These are phyloP conservation scores for Udeniomyces megalosporus DNA, from an alignment of 768 basidiomycete species.

Conservation along the genomic window DNA sequence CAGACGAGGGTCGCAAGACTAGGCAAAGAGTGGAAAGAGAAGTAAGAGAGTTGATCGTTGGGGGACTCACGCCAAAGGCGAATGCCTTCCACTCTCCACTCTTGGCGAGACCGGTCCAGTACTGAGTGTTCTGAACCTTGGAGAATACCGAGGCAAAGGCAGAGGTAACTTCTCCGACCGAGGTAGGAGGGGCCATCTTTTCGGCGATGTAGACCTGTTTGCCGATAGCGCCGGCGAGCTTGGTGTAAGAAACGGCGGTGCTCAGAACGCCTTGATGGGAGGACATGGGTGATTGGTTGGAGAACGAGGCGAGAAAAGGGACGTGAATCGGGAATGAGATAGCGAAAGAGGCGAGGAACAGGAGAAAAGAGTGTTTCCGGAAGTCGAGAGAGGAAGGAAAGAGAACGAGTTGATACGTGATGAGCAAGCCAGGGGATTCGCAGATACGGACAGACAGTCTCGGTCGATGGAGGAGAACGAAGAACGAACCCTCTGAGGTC, in stretches of 20 bases:
- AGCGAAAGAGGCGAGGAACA: background rate
- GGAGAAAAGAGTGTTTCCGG: background rate
- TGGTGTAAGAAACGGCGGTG: conserved; percentile 22
- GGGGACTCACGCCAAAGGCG: conserved; percentile 11
- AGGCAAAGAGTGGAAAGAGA: background rate
- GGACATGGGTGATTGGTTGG: conserved; percentile 33
- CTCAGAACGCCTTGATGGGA: conserved; percentile 51
- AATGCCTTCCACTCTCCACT: conserved; percentile 42
- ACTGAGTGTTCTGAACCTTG: conserved; percentile 42
- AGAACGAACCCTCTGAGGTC: conserved; percentile 41
- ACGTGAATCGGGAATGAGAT: background rate
- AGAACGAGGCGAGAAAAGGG: conserved; percentile 12
- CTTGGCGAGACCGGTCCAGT: conserved; percentile 44
- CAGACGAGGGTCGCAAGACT: background rate
- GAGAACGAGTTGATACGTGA: too few species aligned
- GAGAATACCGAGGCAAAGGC: conserved; percentile 52
- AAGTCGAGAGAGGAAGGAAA: background rate
- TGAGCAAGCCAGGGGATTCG: too few species aligned
- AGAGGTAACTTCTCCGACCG: conserved; percentile 38
- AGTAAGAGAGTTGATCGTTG: background rate
- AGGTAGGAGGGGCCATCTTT: conserved; percentile 49
- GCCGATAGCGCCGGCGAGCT: conserved; percentile 55
- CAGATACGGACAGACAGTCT: too few species aligned
- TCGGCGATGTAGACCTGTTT: conserved; percentile 62
- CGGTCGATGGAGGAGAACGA: too few species aligned